Percentiles rank a stretch among this genome's conserved stretches.
These are phyloP conservation scores for Obelidium mucronatum DNA, from an alignment of 192 early-diverging fungal species.

Conservation along the genomic window DNA sequence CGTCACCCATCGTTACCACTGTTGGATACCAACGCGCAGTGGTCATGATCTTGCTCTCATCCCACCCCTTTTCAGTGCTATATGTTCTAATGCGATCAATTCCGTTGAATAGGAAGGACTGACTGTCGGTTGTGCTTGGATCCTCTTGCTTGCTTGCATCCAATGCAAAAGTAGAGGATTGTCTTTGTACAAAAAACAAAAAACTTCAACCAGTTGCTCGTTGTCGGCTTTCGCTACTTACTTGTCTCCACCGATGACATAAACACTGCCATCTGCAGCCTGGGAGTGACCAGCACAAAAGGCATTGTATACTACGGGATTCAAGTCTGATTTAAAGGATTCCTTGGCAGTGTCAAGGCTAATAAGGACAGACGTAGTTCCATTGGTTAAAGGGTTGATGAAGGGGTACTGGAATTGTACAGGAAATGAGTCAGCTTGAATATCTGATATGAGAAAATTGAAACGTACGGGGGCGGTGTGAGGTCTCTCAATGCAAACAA, in stretches of 20 bases:
- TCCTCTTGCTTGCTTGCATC: neutral
- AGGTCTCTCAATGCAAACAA: slow-evolving; percentile 26
- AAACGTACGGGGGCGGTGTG: slow-evolving; percentile 23
- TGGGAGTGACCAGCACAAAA: slow-evolving; percentile 44
- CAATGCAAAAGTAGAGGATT: neutral
- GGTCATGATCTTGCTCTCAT: neutral
- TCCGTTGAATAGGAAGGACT: slow-evolving; percentile 35
- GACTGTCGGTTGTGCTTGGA: neutral
- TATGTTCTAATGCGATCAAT: slow-evolving; percentile 24
- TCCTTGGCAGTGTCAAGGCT: neutral
- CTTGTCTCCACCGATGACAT: slow-evolving; percentile 40
- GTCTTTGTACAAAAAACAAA: neutral
- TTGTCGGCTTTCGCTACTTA: too few relatives aligned
- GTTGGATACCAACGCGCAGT: slow-evolving; percentile 33
- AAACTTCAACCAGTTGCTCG: too few relatives aligned
- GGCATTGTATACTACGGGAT: slow-evolving; percentile 29
- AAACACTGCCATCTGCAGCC: slow-evolving; percentile 32
- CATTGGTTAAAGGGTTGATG: slow-evolving; percentile 28
- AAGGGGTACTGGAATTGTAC: slow-evolving; percentile 14
- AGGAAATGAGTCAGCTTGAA: slow-evolving; percentile 7
- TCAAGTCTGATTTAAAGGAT: neutral
- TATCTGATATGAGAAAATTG: neutral
- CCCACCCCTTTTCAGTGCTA: neutral
- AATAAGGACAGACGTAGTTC: slow-evolving; percentile 18
- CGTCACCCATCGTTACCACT: slow-evolving; percentile 21